Evolutionary conservation across 345 rosid species (phyloP), one percentile per base, ranked within the genome.

Genomic region (Luvunga scandens): DNA sequence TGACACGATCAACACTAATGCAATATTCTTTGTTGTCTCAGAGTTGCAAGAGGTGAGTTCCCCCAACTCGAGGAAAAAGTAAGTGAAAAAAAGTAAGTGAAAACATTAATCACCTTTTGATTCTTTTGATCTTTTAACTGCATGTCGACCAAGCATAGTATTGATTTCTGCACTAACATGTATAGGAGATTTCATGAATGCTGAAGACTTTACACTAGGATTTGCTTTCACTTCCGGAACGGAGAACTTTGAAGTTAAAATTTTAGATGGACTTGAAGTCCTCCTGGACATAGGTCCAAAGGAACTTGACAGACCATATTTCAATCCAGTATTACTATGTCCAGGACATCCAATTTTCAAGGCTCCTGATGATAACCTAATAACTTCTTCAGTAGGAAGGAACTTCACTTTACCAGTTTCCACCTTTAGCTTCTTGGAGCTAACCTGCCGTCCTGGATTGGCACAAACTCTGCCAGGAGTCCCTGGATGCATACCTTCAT

Each of bases 21-120:
- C 95, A 1, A 88, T 92, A 80, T 93, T 93, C 86, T 93, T 93
- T 83, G 99, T 95, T 5, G 91, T 91, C 74, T 90, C 97, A 2
- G 95, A 90, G 88, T 87, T 90, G 79, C 94, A 95, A 25, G 90
- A 92, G 94, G 99, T 92, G 74, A 77, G 72, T 74, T 22, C 63
- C 68, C 38, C 55, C 64, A 7, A 50, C 28, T 2, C n/a, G 1
- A 16, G 9, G 4, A n/a, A n/a, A n/a, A n/a, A n/a, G n/a, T n/a
- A n/a, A n/a, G n/a, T n/a, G n/a, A n/a, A n/a, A n/a, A 75, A 65
- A 71, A 25, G 28, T 27, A 83, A 42, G 5, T 8, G 27, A 66
- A 60, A 73, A 59, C 22, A 28, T 19, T 64, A 31, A 38, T 77
- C 73, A 87, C 87, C 89, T 81, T 79, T 68, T 61, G 63, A 62